These are phyloP conservation scores for Gymnopilus dilepis DNA, from an alignment of 768 basidiomycete genomes.

Conservation along the genomic window DNA sequence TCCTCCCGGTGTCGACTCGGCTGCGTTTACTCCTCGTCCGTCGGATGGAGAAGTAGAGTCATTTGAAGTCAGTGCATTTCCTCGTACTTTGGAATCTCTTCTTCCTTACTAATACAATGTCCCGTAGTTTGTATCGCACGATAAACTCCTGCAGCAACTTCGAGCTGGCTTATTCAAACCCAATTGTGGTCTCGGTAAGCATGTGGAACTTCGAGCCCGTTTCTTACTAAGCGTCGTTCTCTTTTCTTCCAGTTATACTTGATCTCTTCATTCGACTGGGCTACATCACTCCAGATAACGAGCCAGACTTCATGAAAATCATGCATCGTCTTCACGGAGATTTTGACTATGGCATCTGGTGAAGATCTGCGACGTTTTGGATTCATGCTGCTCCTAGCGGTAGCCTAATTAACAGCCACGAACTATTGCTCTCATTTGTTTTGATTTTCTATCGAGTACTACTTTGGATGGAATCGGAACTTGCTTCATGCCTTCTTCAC, in stretches of 20 bases:
- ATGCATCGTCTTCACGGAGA: constrained; percentile 72
- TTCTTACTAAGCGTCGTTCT: neutral
- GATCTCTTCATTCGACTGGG: constrained; percentile 92
- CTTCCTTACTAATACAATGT: neutral
- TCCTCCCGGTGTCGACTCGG: constrained; percentile 53
- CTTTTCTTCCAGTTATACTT: constrained; percentile 63
- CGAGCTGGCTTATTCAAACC: constrained; percentile 83
- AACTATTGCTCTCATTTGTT: neutral
- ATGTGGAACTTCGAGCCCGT: neutral
- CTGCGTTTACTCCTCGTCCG: constrained; percentile 68
- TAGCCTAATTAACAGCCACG: neutral
- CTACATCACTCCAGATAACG: constrained; percentile 85
- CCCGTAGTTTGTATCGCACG: constrained; percentile 66
- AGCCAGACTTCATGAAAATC: constrained; percentile 82
- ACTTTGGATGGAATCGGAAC: neutral
- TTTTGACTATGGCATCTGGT: constrained; percentile 68
- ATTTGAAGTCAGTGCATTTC: constrained; percentile 66
- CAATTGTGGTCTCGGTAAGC: constrained; percentile 85
- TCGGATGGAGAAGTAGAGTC: constrained; percentile 94
- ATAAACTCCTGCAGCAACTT: constrained; percentile 67
- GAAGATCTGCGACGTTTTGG: constrained; percentile 1
- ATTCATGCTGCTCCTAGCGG: neutral
- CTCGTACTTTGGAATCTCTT: neutral
- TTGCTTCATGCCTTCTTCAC: neutral
- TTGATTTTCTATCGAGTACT: neutral